Evolutionary conservation across 257 asterid species (phyloP), one percentile per base, ranked within the genome.

Genomic region (Solanum medicagineum): DNA sequence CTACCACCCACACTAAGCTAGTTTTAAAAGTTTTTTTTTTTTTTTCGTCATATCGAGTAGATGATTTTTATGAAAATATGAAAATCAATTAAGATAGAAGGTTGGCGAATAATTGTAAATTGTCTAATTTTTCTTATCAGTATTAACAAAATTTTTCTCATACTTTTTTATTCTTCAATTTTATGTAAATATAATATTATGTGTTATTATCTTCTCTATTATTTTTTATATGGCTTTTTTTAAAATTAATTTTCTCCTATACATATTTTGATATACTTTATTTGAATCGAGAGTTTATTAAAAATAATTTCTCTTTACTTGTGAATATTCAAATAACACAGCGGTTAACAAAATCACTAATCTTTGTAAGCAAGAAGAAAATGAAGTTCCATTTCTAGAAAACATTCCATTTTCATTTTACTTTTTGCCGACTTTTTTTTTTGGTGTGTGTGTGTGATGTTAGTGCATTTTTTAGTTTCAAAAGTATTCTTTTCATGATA

Each of bases 21-120:
- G 15, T 8, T 49, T 22, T 49, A 40, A 17, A 40, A 70, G 17
- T n/a, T n/a, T n/a, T n/a, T n/a, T n/a, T n/a, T n/a, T 56, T 6
- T 59, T n/a, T 59, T 10, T 0, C 0, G n/a, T 4, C 11, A 9
- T 4, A 59, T n/a, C 1, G 7, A n/a, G 7, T 0, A 0, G 0
- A 4, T n/a, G 0, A 59, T 10, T n/a, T n/a, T 59, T 59, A 20
- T 20, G 3, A 20, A 20, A 0, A 59, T 20, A 59, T 59, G 14
- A 2, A 59, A 2, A 0, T 59, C 0, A 20, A 55, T 20, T 59
- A 59, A 10, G 6, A 4, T 59, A 59, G 13, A 59, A 59, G 7
- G 0, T 59, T 59, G 9, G 3, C 1, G 5, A 36, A 36, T 4
- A 36, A 3, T 36, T 36, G 6, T 36, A 36, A 1, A 36, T 36